These are phyloP conservation scores for Diaporthe capsici DNA, from an alignment of 2,329 filamentous ascomycete genomes.

Conservation along the genomic window DNA sequence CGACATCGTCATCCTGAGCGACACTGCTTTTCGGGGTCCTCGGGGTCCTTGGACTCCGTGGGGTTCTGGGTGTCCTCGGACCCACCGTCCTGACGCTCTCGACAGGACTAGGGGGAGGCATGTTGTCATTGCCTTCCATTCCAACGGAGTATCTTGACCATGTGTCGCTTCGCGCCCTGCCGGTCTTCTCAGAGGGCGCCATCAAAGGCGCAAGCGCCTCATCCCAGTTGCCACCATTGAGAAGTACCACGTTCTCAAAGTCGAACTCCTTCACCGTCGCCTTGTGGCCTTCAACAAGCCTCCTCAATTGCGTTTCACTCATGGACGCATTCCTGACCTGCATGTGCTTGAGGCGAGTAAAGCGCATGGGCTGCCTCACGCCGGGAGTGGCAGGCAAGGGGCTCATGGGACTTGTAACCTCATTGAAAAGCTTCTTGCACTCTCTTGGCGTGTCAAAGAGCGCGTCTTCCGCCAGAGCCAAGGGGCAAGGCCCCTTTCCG, in stretches of 20 bases:
- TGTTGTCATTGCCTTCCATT: slow-evolving; percentile 32
- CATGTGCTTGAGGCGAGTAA: slow-evolving; percentile 77
- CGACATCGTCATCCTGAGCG: slow-evolving; percentile 40
- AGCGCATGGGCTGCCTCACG: slow-evolving; percentile 70
- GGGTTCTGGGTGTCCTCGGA: slow-evolving; percentile 23
- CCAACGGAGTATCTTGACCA: slow-evolving; percentile 60
- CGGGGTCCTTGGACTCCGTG: slow-evolving; percentile 43
- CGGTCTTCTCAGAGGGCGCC: slow-evolving; percentile 55
- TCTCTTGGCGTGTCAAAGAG: slow-evolving; percentile 72
- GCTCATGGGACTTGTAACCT: slow-evolving; percentile 76
- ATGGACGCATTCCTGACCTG: slow-evolving; percentile 80
- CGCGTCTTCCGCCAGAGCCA: slow-evolving; percentile 78
- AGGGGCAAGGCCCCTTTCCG: slow-evolving; percentile 78
- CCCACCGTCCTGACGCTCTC: slow-evolving; percentile 46
- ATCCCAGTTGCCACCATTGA: slow-evolving; percentile 81
- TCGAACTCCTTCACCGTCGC: slow-evolving; percentile 81
- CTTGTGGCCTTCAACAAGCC: slow-evolving; percentile 77
- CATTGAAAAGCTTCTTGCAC: slow-evolving; percentile 72
- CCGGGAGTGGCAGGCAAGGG: slow-evolving; percentile 67
- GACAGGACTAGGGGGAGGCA: slow-evolving; percentile 46
- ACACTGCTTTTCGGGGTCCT: slow-evolving; percentile 45
- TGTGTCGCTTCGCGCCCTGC: slow-evolving; percentile 52
- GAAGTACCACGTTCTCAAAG: slow-evolving; percentile 81
- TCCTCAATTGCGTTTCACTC: slow-evolving; percentile 78
- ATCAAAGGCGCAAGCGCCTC: slow-evolving; percentile 83